These are phyloP conservation scores for Cyclostephanos tholiformis DNA, from an alignment of 108 stramenopile species.

Conservation along the genomic window DNA sequence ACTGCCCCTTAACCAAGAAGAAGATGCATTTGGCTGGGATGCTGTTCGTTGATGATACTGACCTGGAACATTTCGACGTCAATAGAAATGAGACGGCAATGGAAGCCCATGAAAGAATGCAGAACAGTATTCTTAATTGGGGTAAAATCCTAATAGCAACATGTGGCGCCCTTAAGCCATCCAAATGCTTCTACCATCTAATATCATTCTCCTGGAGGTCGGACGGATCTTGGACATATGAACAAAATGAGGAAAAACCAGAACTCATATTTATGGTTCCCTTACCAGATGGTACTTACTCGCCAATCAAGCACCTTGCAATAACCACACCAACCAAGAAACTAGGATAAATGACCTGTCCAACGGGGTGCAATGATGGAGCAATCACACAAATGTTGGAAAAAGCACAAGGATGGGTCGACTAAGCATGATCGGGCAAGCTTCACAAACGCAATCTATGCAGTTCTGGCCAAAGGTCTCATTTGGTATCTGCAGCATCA, in stretches of 20 bases:
- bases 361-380: neutral
- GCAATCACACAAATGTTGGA: slow-evolving; percentile 7
- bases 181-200: slow-evolving; percentile 1
- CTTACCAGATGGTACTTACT: slow-evolving; percentile 1
- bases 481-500: slow-evolving; percentile 12
- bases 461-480: slow-evolving; percentile 24
- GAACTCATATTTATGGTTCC: too few relatives aligned
- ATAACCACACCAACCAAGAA: slow-evolving; percentile 5
- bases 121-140: neutral
- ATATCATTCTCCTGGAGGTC: too few relatives aligned
- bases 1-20: neutral
- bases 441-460: slow-evolving; percentile 9
- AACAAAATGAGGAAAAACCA: too few relatives aligned
- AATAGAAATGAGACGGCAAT: neutral
- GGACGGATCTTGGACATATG: too few relatives aligned
- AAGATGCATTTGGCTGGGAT: slow-evolving; percentile 4
- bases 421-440: slow-evolving; percentile 3
- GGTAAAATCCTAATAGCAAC: neutral
- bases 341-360: slow-evolving; percentile 9
- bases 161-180: neutral
- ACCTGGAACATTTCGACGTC: slow-evolving; percentile 12
- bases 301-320: slow-evolving; percentile 4
- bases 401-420: slow-evolving; percentile 20
- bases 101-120: neutral
- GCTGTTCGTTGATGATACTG: slow-evolving; percentile 44